These are phyloP conservation scores for Orbilia ellipsospora DNA, from an alignment of 2,329 filamentous ascomycete species.

Conservation along the genomic window DNA sequence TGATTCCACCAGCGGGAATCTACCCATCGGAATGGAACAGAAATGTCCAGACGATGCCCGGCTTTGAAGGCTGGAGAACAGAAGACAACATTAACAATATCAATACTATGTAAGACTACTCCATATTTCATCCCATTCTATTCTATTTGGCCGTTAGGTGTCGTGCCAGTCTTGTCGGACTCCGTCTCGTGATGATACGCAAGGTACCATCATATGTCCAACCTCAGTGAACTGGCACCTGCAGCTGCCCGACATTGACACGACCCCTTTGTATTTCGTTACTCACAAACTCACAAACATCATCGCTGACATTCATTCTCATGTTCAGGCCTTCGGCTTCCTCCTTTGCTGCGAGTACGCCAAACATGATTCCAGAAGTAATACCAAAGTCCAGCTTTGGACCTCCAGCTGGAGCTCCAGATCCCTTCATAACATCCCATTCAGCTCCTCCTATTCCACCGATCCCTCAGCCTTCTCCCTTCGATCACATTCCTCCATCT, in stretches of 20 bases:
- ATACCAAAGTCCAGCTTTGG: conserved; percentile 15
- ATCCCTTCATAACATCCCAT: conserved; percentile 35
- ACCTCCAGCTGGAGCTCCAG: neutral
- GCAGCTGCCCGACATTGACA: conserved; percentile 40
- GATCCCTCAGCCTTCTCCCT: conserved; percentile 20
- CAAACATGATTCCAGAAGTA: conserved; percentile 44
- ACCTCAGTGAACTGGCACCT: neutral
- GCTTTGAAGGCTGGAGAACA: conserved; percentile 43
- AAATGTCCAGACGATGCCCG: conserved; percentile 33
- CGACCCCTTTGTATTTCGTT: conserved; percentile 35
- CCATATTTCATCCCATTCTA: neutral
- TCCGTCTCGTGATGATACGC: conserved; percentile 5
- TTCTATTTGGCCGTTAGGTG: neutral
- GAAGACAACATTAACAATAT: neutral
- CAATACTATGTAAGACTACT: conserved; percentile 17
- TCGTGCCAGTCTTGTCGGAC: neutral
- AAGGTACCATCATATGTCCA: conserved; percentile 39
- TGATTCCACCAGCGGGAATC: conserved; percentile 21
- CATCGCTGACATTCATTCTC: conserved; percentile 30
- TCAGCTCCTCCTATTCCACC: neutral
- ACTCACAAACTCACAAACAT: conserved; percentile 14
- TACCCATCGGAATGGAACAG: conserved; percentile 35
- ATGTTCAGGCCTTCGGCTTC: neutral
- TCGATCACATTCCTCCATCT: conserved; percentile 39
- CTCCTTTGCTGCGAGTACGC: conserved; percentile 10